phyloP scores from a whole-genome alignment of 805 yeast species.

The Komagataella pseudopastoris region DNA sequence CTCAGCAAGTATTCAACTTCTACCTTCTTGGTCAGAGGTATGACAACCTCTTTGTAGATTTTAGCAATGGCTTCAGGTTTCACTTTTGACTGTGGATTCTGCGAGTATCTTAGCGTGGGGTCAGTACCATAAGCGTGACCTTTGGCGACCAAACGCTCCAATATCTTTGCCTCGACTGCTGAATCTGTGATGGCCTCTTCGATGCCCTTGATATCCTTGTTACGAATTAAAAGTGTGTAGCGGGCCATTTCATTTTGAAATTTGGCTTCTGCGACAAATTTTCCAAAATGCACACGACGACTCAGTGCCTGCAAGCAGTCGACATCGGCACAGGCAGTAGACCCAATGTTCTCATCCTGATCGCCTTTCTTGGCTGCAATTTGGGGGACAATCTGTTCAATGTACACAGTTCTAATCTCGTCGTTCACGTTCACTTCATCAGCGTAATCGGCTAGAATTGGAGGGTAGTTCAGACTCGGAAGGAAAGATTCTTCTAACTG shows the following conservation, averaged over 20 bases:
- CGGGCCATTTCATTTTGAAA: constrained; percentile 52
- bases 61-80: constrained; percentile 71
- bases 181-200: constrained; percentile 74
- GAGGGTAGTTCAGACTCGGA: constrained; percentile 72
- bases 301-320: constrained; percentile 81
- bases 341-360: constrained; percentile 77
- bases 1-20: constrained; percentile 85
- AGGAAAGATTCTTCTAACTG: constrained; percentile 50
- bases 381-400: constrained; percentile 60
- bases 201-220: constrained; percentile 57
- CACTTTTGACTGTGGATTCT: constrained; percentile 58
- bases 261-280: constrained; percentile 95
- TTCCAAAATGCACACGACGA: constrained; percentile 91
- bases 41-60: constrained; percentile 77
- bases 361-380: constrained; percentile 57
- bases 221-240: constrained; percentile 52
- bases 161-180: constrained; percentile 75
- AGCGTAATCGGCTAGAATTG: constrained; percentile 60
- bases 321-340: constrained; percentile 75
- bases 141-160: constrained; percentile 65
- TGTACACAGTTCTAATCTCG: constrained; percentile 55
- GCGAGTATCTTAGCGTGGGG: constrained; percentile 64
- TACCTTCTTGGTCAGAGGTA: constrained; percentile 89
- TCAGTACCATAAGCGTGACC: constrained; percentile 83
- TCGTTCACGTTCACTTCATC: constrained; percentile 65